phyloP scores from a whole-genome alignment of 108 stramenopile genomes.

The Pseudonitzschia multiseries region DNA sequence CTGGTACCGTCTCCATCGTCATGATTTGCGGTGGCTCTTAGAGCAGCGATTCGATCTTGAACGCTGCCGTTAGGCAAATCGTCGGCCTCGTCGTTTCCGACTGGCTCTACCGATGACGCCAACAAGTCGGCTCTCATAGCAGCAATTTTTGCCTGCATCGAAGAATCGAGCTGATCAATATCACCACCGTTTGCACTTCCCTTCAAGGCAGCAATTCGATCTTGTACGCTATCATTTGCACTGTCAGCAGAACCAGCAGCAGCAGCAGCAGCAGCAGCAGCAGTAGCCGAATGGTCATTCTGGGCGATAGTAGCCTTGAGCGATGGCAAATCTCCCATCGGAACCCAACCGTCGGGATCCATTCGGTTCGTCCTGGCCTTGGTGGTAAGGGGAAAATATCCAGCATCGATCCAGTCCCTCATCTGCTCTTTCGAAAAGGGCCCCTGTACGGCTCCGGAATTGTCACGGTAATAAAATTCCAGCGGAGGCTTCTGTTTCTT shows the following conservation, averaged over 20 bases:
- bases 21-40: neutral
- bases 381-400: slow-evolving; percentile 54
- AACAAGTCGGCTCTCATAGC: slow-evolving; percentile 23
- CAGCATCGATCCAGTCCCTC: slow-evolving; percentile 63
- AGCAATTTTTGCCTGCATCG: slow-evolving; percentile 37
- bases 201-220: slow-evolving; percentile 20
- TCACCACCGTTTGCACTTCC: neutral
- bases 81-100: neutral
- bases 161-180: slow-evolving; percentile 18
- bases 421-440: slow-evolving; percentile 63
- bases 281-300: neutral
- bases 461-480: slow-evolving; percentile 71
- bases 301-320: slow-evolving; percentile 4
- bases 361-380: slow-evolving; percentile 31
- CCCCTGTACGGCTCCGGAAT: slow-evolving; percentile 64
- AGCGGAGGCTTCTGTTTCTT: slow-evolving; percentile 34
- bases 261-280: neutral
- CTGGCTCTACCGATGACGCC: neutral
- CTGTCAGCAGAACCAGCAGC: neutral
- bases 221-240: slow-evolving; percentile 12
- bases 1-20: slow-evolving; percentile 17
- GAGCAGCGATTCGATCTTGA: slow-evolving; percentile 20
- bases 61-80: neutral
- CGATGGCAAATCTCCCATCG: slow-evolving; percentile 26
- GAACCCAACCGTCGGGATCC: slow-evolving; percentile 23